Evolutionary conservation across 495 filamentous ascomycete species (phyloP), one percentile per base, ranked within the genome.

Genomic region (Xylaria telfairii): DNA sequence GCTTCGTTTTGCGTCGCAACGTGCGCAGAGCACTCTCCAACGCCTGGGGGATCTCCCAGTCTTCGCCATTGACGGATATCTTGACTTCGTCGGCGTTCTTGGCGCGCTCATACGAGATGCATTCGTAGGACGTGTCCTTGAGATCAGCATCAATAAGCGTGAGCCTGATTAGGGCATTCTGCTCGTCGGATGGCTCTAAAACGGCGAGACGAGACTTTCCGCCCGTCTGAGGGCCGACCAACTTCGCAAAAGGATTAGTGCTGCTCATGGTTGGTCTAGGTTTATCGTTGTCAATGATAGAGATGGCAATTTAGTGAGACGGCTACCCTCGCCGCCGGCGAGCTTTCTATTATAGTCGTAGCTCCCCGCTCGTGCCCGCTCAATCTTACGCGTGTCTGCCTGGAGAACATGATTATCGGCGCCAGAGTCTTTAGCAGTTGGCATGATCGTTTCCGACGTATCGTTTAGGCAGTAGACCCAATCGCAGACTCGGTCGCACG

Each of bases 91-190:
- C 41, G 12, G 71, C 34, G 24, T 47, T 53, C 13, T 49, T 60
- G 26, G 62, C 17, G 4, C 73, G 75, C 42, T 77, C 73, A 57
- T 77, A 77, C 17, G 75, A 77, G 41, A 77, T 72, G 51, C 73
- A 75, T 56, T 77, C 75, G 37, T 77, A 77, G 24, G 71, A 71
- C 2, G 71, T 75, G 1, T 73, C 71, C 34, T 75, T 53, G 41
- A 75, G 39, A 3, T 30, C 24, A 10, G 54, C 73, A 17, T 77
- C 71, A 15, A 67, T 74, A 47, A 74, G 69, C 5, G 8, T 72
- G 0, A 77, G 44, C 24, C 72, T 63, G 37, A 77, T 72, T 13
- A 71, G 75, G 1, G 71, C 73, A 44, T 72, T 51, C 10, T 42
- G 61, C n/a, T 70, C 59, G 3, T 19, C 60, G 8, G 75, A 67